Base-by-base conservation (phyloP, 148 eudicot genomes). In the Diospyros kaki region DNA sequence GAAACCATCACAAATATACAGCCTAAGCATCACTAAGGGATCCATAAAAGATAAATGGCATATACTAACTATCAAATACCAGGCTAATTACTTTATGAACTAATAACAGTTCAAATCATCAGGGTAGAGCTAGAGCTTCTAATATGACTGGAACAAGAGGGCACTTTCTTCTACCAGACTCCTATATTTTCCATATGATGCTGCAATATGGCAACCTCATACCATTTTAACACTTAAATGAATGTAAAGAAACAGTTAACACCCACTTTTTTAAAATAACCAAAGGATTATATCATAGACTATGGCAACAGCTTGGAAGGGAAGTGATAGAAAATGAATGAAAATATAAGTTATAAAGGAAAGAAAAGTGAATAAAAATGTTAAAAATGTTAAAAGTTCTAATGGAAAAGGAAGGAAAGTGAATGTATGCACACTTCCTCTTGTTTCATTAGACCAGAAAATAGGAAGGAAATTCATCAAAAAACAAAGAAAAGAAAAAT, bases 101-200 rank as follows among this genome's bases (percentile, higher is more conserved):
- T 8, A 41, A 28, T 6, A 12, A 61, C 5, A 12, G 15, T 11
- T 56, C 2, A 9, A 60, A 48, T 28, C 28, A 45, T 46, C 54
- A 15, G 41, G 73, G 28, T 70, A 38, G 61, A 40, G 40, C 28
- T 53, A 41, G 61, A 70, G 58, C 59, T 66, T 66, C 58, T 51
- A 59, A n/a, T 28, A 50, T 28, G 28, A 28, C 28, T 50, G 18
- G 51, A 38, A 48, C 46, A 53, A 14, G 14, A 46, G 6, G n/a
- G 11, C 0, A 41, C 48, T 54, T 53, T 70, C 73, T 53, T 41
- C 50, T 54, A 41, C 41, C 41, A 41, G 48, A 6, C 44, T 6
- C 7, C 40, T 43, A 39, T 4, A 40, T 41, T 42, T 68, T 68
- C 17, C 58, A 51, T 17, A 40, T n/a, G 52, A 50, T 14, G 43